Evolutionary conservation across 192 early-diverging fungal species (phyloP).

Genomic region (Funneliformis mosseae): DNA sequence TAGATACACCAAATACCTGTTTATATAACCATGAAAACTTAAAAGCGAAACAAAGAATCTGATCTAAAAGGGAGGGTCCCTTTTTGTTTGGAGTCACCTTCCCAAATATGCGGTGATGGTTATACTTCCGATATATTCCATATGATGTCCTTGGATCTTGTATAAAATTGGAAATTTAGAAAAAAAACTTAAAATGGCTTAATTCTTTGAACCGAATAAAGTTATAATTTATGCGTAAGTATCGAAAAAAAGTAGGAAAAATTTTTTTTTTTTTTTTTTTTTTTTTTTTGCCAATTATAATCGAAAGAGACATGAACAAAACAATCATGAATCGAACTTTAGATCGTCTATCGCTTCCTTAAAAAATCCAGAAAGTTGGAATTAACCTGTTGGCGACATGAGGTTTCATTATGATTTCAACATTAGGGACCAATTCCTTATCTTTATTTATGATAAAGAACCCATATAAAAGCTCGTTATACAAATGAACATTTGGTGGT

Average conservation of each 20-base stretch:
- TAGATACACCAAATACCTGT: not conserved
- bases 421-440: not conserved
- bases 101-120: slow-evolving; percentile 7
- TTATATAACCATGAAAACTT: too few relatives aligned
- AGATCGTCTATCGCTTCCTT: not conserved
- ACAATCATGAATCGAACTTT: not conserved
- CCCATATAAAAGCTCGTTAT: too few relatives aligned
- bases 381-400: not conserved
- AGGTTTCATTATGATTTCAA: not conserved
- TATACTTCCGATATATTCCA: not conserved
- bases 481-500: too few relatives aligned
- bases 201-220: too few relatives aligned
- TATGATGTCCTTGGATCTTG: not conserved
- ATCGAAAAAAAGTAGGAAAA: too few relatives aligned
- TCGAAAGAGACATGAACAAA: not conserved
- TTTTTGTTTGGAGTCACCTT: not conserved
- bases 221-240: too few relatives aligned
- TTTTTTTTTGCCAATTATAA: too few relatives aligned
- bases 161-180: too few relatives aligned
- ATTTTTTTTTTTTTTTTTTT: too few relatives aligned
- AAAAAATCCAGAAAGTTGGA: not conserved
- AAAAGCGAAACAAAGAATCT: not conserved
- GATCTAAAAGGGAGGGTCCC: not conserved
- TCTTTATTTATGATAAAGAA: too few relatives aligned
- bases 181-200: too few relatives aligned